These are phyloP conservation scores for Bodo saltans DNA, from an alignment of 78 protist species.

Conservation along the genomic window DNA sequence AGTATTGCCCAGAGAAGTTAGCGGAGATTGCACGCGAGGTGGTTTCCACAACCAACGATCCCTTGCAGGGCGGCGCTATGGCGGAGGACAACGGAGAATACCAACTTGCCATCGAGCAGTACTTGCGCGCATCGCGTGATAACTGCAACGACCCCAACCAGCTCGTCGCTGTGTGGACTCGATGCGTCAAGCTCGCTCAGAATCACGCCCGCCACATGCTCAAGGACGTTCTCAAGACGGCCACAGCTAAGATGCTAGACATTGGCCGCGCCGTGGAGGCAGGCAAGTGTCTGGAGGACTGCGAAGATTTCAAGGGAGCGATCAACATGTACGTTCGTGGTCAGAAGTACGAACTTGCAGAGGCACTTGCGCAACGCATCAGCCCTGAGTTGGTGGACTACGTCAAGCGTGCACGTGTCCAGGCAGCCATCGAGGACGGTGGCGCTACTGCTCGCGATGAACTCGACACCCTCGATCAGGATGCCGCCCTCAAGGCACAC, in stretches of 20 bases:
- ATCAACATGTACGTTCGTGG: constrained; percentile 48
- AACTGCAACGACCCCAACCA: background rate
- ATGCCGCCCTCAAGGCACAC: constrained; percentile 30
- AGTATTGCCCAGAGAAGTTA: background rate
- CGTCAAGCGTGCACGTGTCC: constrained; percentile 20
- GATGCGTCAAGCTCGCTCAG: background rate
- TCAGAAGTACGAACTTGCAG: constrained; percentile 48
- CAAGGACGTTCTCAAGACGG: background rate
- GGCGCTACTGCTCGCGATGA: background rate
- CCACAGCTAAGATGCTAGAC: background rate
- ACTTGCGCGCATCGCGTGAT: constrained; percentile 3
- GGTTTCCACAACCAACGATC: constrained; percentile 2
- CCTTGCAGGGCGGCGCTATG: constrained; percentile 16
- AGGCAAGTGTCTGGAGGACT: constrained; percentile 13
- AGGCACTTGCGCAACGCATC: background rate
- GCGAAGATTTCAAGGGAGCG: constrained; percentile 49
- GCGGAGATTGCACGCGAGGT: background rate
- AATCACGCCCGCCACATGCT: background rate
- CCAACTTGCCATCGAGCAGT: constrained; percentile 54
- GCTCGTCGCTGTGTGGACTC: background rate
- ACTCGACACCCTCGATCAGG: background rate
- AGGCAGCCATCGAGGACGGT: background rate
- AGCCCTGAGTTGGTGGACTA: constrained; percentile 1
- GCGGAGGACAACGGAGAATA: constrained; percentile 46
- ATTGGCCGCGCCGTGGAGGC: background rate